Percentiles rank a stretch among this genome's conserved stretches.
phyloP scores from a whole-genome alignment of 1,284 basidiomycete species.

The Pyrrhoderma lamaoense region DNA sequence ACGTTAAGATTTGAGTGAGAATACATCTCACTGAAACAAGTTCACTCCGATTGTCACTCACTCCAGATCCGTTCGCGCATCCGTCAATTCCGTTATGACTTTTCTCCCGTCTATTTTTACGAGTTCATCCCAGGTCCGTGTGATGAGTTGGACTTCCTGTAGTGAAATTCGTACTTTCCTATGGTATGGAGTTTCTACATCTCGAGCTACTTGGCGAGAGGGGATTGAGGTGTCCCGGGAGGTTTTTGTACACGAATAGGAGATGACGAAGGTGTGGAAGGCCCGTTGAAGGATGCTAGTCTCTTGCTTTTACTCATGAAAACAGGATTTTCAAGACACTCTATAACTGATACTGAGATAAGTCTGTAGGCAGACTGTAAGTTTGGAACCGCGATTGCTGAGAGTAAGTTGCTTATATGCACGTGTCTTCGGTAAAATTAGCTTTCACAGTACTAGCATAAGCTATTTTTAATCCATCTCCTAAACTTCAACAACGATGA shows the following conservation, averaged over 20 bases:
- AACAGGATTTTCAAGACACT: too few species aligned
- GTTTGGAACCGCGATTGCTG: too few species aligned
- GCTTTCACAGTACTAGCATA: conserved; percentile 12
- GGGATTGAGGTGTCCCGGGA: conserved; percentile 39
- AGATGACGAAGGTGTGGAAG: conserved; percentile 62
- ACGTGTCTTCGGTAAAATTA: not conserved
- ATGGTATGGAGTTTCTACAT: conserved; percentile 61
- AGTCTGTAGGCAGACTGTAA: too few species aligned
- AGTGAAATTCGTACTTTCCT: conserved; percentile 57
- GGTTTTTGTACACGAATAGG: conserved; percentile 43
- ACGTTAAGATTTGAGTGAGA: conserved; percentile 35
- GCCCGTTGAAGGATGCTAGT: conserved; percentile 67
- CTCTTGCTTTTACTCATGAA: conserved; percentile 35
- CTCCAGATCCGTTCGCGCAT: conserved; percentile 73
- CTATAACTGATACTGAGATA: too few species aligned
- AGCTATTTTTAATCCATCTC: not conserved
- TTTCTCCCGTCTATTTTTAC: conserved; percentile 68
- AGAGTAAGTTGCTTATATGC: too few species aligned
- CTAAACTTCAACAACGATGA: conserved; percentile 8
- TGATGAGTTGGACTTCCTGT: conserved; percentile 51
- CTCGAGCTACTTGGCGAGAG: conserved; percentile 33
- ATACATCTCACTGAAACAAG: conserved; percentile 53
- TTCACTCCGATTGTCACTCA: conserved; percentile 39
- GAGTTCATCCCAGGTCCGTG: conserved; percentile 70
- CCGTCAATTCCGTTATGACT: conserved; percentile 54